These are phyloP conservation scores for Bryoerythrophyllum caledonicum DNA, from an alignment of 225 moss, liverwort and hornwort genomes.

Conservation along the genomic window DNA sequence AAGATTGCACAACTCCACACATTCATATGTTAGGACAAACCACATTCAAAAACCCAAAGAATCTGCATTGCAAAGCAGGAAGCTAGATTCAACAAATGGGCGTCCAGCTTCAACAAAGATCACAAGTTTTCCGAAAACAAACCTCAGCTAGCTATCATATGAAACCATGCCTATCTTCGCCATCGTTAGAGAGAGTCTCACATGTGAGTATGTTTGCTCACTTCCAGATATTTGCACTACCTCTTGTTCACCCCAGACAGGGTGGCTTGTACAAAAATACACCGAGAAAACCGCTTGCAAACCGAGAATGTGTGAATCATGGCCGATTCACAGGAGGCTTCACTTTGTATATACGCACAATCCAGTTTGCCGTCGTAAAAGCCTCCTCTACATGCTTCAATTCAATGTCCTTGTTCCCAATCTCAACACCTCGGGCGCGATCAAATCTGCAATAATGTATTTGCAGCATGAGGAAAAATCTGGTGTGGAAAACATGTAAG, in stretches of 20 bases:
- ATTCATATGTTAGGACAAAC: too few species aligned
- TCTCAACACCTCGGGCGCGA: conserved; percentile 89
- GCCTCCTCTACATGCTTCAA: conserved; percentile 90
- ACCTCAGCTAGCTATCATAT: conserved; percentile 5
- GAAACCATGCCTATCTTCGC: conserved; percentile 8
- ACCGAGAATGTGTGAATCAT: conserved; percentile 43
- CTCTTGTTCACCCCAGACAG: conserved; percentile 55
- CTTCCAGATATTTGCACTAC: conserved; percentile 20
- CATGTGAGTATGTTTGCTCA: conserved; percentile 15
- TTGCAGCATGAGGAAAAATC: conserved; percentile 8
- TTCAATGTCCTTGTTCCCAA: conserved; percentile 88
- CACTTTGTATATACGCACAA: conserved; percentile 97
- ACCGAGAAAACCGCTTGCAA: conserved; percentile 14
- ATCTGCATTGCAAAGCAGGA: too few species aligned
- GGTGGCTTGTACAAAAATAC: conserved; percentile 52
- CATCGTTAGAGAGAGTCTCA: conserved; percentile 17
- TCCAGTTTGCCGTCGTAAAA: conserved; percentile 96
- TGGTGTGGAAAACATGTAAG: background rate
- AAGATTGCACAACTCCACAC: background rate
- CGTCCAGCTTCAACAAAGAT: conserved; percentile 13
- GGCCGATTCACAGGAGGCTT: conserved; percentile 88
- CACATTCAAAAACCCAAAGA: too few species aligned
- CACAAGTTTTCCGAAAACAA: conserved; percentile 12
- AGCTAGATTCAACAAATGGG: too few species aligned
- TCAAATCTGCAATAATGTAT: conserved; percentile 68